Base-by-base conservation (phyloP, 768 basidiomycete genomes). In the Pleurotus pulmonarius region DNA sequence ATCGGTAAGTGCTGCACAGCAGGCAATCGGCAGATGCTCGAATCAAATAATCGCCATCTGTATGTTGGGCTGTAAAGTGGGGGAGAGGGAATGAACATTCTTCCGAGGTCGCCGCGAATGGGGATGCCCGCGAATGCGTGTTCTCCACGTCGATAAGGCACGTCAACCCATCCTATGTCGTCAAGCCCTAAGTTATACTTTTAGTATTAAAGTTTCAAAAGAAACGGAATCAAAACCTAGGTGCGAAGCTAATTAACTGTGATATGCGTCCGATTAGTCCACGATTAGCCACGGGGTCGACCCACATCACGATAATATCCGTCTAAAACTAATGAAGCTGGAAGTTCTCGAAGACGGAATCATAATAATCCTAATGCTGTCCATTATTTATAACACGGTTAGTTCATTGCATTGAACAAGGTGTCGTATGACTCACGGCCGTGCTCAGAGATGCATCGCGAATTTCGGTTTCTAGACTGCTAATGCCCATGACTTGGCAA, bases 161-260 rank as follows among this genome's bases (percentile, higher is more conserved):
- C 41, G 20, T 12, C n/a, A 44, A 7, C 6, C 7, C n/a, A 40
- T 4, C 44, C 40, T 56, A 40, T 25, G 55, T 38, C 48, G 49
- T 52, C 55, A 57, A 59, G 52, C 55, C 29, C 11, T 26, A 39
- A 37, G 49, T 40, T 53, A 39, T 53, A 20, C 37, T 53, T 53
- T 40, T n/a, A 41, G 51, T 20, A 53, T 40, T 53, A 40, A 53
- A 41, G 51, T 53, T 53, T 18, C 39, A 53, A 22, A 24, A 24
- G 9, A 40, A 41, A 40, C 20, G 51, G 51, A 53, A 41, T 37
- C 20, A 53, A 53, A 53, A 37, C 51, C 41, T 53, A 22, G 22
- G 51, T 20, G 22, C 15, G 37, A 34, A n/a, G 22, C 29, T n/a
- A 37, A 41, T 24, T 20, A 25, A 53, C n/a, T 34, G 29, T 34